Evolutionary conservation across 2,329 filamentous ascomycete genomes (phyloP), one percentile per base, ranked within the genome.

Genomic region (Fusarium zealandicum): DNA sequence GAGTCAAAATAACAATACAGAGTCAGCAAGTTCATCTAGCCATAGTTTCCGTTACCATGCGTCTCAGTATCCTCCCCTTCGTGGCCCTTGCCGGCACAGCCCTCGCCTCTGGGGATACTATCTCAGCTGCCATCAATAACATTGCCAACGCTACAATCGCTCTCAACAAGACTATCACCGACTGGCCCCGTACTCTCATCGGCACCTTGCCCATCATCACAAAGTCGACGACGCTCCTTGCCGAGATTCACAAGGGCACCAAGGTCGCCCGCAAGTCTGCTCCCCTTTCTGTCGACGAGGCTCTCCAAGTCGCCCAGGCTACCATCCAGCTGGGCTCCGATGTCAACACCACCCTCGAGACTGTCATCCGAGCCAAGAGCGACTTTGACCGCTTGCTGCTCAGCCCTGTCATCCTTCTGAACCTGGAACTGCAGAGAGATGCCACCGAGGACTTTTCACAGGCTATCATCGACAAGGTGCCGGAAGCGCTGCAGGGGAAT

Each of bases 311-410:
- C 6, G 77, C 75, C 49, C 44, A 59, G 14, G 70, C 74, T 3
- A 75, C 76, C 5, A 49, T 60, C 3, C 57, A 68, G 7, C 72
- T 81, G 20, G 68, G 72, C 37, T 47, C 38, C 10, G 65, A 67
- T n/a, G 75, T 80, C 54, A 72, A 77, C 58, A 46, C 60, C 27
- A 75, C 75, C 4, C 69, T 80, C 25, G 59, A 65, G 7, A 69
- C 69, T n/a, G 64, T 80, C 17, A 68, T 78, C 52, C 62, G 51
- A 10, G 64, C 71, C 22, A 79, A 79, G 67, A 70, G 66, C 16
- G 76, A 78, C 56, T 82, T 82, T 51, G 74, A 80, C 58, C 67
- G 68, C 32, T 63, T 79, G 6, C 45, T 78, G 2, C 58, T 81
- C 30, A 71, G 69, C 39, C 76, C 78, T 0, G 62, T 78, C 30